phyloP scores from a whole-genome alignment of 371 early-diverging fungal species.

The Mortierella sp. region DNA sequence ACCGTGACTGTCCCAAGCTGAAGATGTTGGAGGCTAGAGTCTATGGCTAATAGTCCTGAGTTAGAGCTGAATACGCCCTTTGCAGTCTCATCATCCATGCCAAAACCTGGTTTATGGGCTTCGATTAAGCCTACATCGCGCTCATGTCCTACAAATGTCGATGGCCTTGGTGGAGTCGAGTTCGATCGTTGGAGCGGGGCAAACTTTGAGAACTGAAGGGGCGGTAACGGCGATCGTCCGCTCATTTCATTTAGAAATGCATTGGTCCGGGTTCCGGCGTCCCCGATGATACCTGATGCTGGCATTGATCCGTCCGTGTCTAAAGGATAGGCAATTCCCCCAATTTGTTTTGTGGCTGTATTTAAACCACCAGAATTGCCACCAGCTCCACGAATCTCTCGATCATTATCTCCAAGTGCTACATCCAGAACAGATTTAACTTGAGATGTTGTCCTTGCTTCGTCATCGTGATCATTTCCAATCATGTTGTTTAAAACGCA shows the following conservation, averaged over 20 bases:
- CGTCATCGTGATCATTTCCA: neutral
- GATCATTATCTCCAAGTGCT: constrained; percentile 50
- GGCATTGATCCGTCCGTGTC: too few species aligned
- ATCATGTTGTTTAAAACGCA: too few species aligned
- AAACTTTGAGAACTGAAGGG: constrained; percentile 38
- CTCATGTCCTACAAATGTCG: constrained; percentile 3
- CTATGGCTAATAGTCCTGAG: neutral
- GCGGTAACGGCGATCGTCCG: neutral
- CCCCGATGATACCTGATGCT: too few species aligned
- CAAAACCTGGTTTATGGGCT: constrained; percentile 12
- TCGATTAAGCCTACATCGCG: constrained; percentile 12
- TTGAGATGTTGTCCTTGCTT: constrained; percentile 14
- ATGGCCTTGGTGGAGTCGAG: constrained; percentile 60
- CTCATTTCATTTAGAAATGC: too few species aligned
- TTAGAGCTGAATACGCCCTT: neutral
- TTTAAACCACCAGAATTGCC: too few species aligned
- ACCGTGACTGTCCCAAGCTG: constrained; percentile 1
- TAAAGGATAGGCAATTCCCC: too few species aligned
- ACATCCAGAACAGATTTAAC: constrained; percentile 55
- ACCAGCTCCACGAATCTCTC: too few species aligned
- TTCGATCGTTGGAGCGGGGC: constrained; percentile 58
- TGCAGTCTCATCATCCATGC: constrained; percentile 15
- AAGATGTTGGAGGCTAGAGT: constrained; percentile 13
- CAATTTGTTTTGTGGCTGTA: too few species aligned
- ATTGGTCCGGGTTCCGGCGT: too few species aligned